Evolutionary conservation across 768 basidiomycete species (phyloP).

Genomic region (Candolleomyces efflorescens): DNA sequence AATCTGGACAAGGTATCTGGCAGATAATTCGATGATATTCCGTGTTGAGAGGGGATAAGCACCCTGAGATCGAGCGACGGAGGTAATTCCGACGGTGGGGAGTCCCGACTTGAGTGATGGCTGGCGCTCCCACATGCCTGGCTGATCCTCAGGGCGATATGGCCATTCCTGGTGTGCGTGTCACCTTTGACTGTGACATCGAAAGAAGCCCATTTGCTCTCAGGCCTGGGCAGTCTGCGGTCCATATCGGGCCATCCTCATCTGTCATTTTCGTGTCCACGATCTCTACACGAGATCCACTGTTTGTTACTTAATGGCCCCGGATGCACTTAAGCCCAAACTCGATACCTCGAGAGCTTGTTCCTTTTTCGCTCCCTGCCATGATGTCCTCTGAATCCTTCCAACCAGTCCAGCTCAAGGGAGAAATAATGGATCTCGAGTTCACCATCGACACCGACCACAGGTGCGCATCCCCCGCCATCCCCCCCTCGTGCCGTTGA

Average conservation of each 20-base stretch:
- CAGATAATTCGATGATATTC: not conserved
- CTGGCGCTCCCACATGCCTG: slow-evolving; percentile 27
- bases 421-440: slow-evolving; percentile 76
- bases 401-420: slow-evolving; percentile 62
- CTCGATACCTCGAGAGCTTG: slow-evolving; percentile 40
- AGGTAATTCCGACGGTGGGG: slow-evolving; percentile 31
- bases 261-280: slow-evolving; percentile 30
- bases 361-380: slow-evolving; percentile 45
- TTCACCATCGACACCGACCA: slow-evolving; percentile 70
- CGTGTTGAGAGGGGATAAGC: slow-evolving; percentile 17
- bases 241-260: slow-evolving; percentile 33
- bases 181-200: slow-evolving; percentile 23
- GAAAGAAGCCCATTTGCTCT: slow-evolving; percentile 19
- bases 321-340: slow-evolving; percentile 51
- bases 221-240: slow-evolving; percentile 11
- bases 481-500: slow-evolving; percentile 19
- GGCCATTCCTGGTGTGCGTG: slow-evolving; percentile 20
- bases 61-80: slow-evolving; percentile 30
- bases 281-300: slow-evolving; percentile 40
- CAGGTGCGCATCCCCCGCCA: slow-evolving; percentile 33
- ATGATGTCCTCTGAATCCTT: slow-evolving; percentile 55
- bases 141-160: slow-evolving; percentile 40
- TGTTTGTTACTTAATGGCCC: slow-evolving; percentile 56
- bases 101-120: slow-evolving; percentile 18
- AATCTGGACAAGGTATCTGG: not conserved